Percentiles rank a stretch among this genome's conserved stretches.
phyloP scores from a whole-genome alignment of 371 early-diverging fungal genomes.

The Mucor ambiguus region DNA sequence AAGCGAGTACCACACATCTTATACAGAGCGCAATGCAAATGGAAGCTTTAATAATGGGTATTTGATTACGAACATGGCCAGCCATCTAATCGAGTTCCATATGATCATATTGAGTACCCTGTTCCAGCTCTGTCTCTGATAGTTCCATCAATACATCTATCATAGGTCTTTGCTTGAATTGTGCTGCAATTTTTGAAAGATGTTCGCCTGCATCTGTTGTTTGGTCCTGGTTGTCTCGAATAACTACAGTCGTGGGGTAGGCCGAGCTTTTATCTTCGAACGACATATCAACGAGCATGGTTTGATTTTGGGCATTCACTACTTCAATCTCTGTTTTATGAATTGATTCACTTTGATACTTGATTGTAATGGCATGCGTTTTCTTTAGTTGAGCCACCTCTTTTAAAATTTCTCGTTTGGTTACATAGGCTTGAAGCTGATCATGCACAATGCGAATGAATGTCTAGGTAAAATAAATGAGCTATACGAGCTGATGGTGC shows the following conservation, averaged over 20 bases:
- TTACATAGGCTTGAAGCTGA: conserved; percentile 39
- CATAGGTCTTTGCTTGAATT: not conserved
- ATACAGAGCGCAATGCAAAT: not conserved
- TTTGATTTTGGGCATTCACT: not conserved
- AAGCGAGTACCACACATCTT: not conserved
- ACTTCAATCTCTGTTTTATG: not conserved
- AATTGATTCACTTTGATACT: not conserved
- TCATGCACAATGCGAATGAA: conserved; percentile 42
- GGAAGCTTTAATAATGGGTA: not conserved
- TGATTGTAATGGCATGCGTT: not conserved
- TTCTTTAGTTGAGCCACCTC: conserved; percentile 14
- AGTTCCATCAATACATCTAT: not conserved
- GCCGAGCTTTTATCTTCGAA: not conserved
- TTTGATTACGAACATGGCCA: not conserved
- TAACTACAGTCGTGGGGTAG: not conserved
- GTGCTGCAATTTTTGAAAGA: not conserved
- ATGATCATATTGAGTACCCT: not conserved
- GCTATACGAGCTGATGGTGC: not conserved
- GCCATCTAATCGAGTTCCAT: conserved; percentile 1
- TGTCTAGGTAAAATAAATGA: conserved; percentile 20
- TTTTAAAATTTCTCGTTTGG: conserved; percentile 37
- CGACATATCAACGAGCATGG: not conserved
- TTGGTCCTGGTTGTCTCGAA: not conserved
- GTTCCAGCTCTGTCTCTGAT: not conserved
- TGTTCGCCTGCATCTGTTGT: not conserved